Conservation (phyloP, 257 asterid genomes). For the Solanum dulcamara region DNA sequence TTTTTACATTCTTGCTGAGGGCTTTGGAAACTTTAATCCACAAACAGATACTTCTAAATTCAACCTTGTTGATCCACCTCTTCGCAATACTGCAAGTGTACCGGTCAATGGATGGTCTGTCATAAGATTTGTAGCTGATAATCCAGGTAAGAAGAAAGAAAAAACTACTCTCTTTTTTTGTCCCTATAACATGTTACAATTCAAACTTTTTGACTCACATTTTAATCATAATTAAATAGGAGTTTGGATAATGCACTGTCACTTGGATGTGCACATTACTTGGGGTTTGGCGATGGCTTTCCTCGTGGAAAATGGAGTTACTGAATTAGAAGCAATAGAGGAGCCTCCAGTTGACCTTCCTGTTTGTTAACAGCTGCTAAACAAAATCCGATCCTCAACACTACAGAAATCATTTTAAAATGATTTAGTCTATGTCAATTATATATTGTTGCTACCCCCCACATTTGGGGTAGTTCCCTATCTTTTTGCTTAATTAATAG, state of each 20-base stretch:
- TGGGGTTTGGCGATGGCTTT: slow-evolving; percentile 90
- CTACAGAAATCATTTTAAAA: slow-evolving; percentile 3
- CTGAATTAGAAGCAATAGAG: slow-evolving; percentile 39
- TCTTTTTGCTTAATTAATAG: slow-evolving; percentile 1
- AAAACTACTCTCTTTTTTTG: neutral
- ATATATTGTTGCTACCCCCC: slow-evolving; percentile 1
- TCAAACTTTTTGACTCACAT: neutral
- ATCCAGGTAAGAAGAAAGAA: slow-evolving; percentile 56
- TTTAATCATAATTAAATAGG: slow-evolving; percentile 31
- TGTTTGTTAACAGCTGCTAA: slow-evolving; percentile 19
- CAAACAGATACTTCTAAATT: slow-evolving; percentile 46
- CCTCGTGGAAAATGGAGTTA: slow-evolving; percentile 66
- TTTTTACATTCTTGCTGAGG: slow-evolving; percentile 71
- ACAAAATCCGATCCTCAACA: neutral
- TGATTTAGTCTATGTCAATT: neutral
- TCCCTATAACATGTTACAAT: neutral
- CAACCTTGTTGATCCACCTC: slow-evolving; percentile 80
- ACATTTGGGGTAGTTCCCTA: slow-evolving; percentile 8
- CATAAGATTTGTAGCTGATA: slow-evolving; percentile 82
- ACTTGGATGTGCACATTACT: slow-evolving; percentile 70
- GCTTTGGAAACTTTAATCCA: slow-evolving; percentile 76
- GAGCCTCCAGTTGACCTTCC: slow-evolving; percentile 70
- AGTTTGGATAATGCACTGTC: slow-evolving; percentile 84
- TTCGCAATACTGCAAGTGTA: slow-evolving; percentile 63
- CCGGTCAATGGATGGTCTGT: slow-evolving; percentile 93